Conservation (phyloP, 116 monocot species). For the Cymodocea nodosa region DNA sequence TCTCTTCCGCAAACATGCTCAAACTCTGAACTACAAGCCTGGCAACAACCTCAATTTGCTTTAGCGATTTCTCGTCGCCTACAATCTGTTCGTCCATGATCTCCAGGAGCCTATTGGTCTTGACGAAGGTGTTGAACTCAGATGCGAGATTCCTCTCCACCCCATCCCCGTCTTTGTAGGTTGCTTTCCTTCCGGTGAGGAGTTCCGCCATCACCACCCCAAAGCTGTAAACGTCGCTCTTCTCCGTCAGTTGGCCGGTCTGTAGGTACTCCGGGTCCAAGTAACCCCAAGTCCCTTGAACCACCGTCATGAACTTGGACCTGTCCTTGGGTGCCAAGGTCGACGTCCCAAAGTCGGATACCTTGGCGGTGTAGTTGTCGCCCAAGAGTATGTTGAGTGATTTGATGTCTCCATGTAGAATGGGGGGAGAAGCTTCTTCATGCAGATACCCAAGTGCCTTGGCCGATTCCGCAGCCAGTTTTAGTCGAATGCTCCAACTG, state of each 20-base stretch:
- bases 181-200: conserved; percentile 19
- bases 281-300: conserved; percentile 43
- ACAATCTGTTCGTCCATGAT: conserved; percentile 15
- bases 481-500: conserved; percentile 8
- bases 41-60: conserved; percentile 9
- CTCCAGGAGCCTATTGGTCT: conserved; percentile 8
- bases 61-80: background rate
- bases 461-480: conserved; percentile 27
- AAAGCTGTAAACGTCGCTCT: conserved; percentile 43
- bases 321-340: conserved; percentile 24
- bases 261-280: conserved; percentile 45
- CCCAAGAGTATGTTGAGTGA: conserved; percentile 36
- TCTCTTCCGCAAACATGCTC: conserved; percentile 12
- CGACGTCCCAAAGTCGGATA: conserved; percentile 37
- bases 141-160: conserved; percentile 17
- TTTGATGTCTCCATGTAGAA: conserved; percentile 41
- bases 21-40: conserved; percentile 15
- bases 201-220: conserved; percentile 38
- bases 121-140: background rate
- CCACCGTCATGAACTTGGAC: conserved; percentile 20
- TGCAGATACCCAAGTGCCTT: conserved; percentile 37
- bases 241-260: conserved; percentile 21
- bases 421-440: conserved; percentile 21
- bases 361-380: conserved; percentile 21
- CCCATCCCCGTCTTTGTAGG: conserved; percentile 5